Percentiles rank a stretch among this genome's conserved stretches.
Evolutionary conservation across 2,329 filamentous ascomycete species (phyloP).

Genomic region (Drechslera avenae): DNA sequence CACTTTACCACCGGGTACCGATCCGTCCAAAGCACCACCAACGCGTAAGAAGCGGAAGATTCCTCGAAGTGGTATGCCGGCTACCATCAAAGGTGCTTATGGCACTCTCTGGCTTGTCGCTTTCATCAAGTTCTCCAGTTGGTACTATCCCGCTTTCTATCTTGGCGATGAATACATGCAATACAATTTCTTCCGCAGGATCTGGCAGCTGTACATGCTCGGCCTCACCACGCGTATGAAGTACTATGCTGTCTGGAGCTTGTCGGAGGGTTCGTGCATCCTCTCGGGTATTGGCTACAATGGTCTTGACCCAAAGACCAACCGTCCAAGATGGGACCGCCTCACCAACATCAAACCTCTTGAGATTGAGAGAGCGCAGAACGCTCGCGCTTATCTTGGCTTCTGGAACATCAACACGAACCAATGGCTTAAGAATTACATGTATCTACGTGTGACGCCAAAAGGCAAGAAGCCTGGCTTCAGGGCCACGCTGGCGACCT

Average conservation of each 20-base stretch:
- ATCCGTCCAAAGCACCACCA: constrained; percentile 81
- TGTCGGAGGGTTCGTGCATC: constrained; percentile 94
- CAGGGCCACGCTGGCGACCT: constrained; percentile 89
- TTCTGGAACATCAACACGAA: constrained; percentile 99
- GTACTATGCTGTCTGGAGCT: constrained; percentile 94
- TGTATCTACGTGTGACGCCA: constrained; percentile 93
- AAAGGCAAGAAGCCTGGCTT: constrained; percentile 97
- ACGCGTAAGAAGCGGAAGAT: constrained; percentile 91
- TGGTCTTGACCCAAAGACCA: constrained; percentile 82
- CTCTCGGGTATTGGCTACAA: constrained; percentile 93
- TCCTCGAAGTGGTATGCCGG: constrained; percentile 85
- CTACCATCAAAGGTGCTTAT: constrained; percentile 72
- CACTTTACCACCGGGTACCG: constrained; percentile 77
- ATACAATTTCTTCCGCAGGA: constrained; percentile 71
- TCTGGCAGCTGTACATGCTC: constrained; percentile 83
- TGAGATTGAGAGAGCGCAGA: constrained; percentile 87
- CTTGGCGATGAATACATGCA: constrained; percentile 69
- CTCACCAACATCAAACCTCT: constrained; percentile 87
- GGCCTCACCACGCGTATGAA: constrained; percentile 83
- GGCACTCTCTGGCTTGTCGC: constrained; percentile 80
- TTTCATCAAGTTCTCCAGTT: constrained; percentile 73
- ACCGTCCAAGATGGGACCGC: constrained; percentile 86
- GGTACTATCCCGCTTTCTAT: constrained; percentile 68
- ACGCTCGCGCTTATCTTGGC: constrained; percentile 87
- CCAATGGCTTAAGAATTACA: constrained; percentile 92